Evolutionary conservation across 495 filamentous ascomycete species (phyloP).

Genomic region (Aspergillus kassunensis): DNA sequence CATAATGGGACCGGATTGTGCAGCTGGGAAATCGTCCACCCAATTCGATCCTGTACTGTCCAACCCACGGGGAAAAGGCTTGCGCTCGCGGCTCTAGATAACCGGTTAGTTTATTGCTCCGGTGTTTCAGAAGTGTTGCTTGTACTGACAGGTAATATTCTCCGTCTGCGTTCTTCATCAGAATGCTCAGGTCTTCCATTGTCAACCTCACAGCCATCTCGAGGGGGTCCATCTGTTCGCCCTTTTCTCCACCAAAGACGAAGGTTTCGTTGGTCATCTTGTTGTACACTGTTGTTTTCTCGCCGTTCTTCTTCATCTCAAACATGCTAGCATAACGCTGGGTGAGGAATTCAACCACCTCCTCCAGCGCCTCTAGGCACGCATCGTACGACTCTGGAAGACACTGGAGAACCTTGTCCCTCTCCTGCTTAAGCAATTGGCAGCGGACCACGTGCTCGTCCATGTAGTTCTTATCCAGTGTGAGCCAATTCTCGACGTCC

Average conservation of each 20-base stretch:
- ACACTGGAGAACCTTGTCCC: slow-evolving; percentile 43
- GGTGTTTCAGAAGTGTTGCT: neutral
- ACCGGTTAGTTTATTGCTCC: slow-evolving; percentile 2
- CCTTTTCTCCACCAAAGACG: slow-evolving; percentile 26
- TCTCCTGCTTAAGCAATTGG: slow-evolving; percentile 38
- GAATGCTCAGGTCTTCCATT: slow-evolving; percentile 56
- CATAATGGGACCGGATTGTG: slow-evolving; percentile 51
- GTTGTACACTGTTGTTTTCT: slow-evolving; percentile 39
- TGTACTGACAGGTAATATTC: slow-evolving; percentile 48
- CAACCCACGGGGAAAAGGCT: slow-evolving; percentile 57
- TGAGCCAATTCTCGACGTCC: slow-evolving; percentile 51
- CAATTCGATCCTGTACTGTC: slow-evolving; percentile 52
- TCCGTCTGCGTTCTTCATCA: slow-evolving; percentile 46
- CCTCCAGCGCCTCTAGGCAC: slow-evolving; percentile 48
- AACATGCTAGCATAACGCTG: slow-evolving; percentile 47
- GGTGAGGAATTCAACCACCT: slow-evolving; percentile 49
- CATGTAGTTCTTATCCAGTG: slow-evolving; percentile 49
- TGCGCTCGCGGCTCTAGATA: slow-evolving; percentile 48
- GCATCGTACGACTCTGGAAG: slow-evolving; percentile 48
- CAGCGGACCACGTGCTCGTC: slow-evolving; percentile 44
- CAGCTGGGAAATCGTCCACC: slow-evolving; percentile 49
- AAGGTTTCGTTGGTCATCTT: slow-evolving; percentile 48
- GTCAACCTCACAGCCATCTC: slow-evolving; percentile 54
- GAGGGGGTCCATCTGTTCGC: slow-evolving; percentile 40
- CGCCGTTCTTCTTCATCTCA: slow-evolving; percentile 26